Evolutionary conservation across 1,139 yeast species (phyloP), one percentile per base, ranked within the genome.

Genomic region (Debaryomycetaceae sp.): DNA sequence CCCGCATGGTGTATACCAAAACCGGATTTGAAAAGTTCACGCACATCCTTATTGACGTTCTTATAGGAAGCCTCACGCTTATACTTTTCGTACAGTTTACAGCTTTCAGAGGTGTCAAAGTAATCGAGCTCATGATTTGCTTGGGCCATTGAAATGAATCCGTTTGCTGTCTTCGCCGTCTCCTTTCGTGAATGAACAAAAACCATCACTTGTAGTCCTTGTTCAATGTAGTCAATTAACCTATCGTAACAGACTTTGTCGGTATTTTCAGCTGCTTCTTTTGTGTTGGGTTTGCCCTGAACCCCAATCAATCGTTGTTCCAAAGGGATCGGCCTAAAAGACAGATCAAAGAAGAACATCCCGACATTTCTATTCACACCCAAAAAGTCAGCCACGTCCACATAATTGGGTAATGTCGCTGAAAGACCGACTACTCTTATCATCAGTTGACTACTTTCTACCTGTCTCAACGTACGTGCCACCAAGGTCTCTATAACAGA

Each of bases 1-100:
- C 99, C 99, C 1, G 99, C 99, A 70, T 95, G 98, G 63, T 95
- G 99, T 3, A 87, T 78, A 41, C 98, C 98, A 65, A 93, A 87
- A 0, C 99, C 99, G 46, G 72, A 70, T 40, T 76, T 82, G 56
- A 89, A 90, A 14, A 95, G 68, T 55, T 95, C 98, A 47, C 82
- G 77, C 66, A 90, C 67, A 55, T 91, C 99, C 52, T 80, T 84
- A 59, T 82, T 89, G 56, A 87, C 80, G 58, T 84, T 85, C 55
- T 85, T 87, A 17, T 59, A 56, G 1, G 80, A 68, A 70, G 89
- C 78, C 49, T 93, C 98, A 44, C 84, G 72, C 37, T 72, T 70
- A 56, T 75, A 87, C 38, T 62, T 65, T 0, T 71, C 76, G 56
- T 72, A 75, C 11, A 66, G 58, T 6, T 70, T 73, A 33, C 65